These are phyloP conservation scores for Penicillium egyptiacum DNA, from an alignment of 495 filamentous ascomycete genomes.

Conservation along the genomic window DNA sequence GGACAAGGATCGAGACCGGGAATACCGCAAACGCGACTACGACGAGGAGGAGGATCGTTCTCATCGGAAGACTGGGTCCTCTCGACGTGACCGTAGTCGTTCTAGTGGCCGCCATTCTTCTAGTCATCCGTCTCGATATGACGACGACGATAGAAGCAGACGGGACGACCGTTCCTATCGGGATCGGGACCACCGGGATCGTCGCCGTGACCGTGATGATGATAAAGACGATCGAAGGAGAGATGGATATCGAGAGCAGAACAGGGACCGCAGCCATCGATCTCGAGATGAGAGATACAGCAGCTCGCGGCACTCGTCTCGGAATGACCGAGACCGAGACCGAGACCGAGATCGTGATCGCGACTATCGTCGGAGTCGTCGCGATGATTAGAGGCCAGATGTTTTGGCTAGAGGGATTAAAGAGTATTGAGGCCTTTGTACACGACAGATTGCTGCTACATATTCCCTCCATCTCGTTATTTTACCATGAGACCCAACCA, in stretches of 20 bases:
- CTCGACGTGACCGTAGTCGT: constrained; percentile 38
- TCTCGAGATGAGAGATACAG: constrained; percentile 39
- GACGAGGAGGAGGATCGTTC: constrained; percentile 33
- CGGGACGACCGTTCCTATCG: constrained; percentile 36
- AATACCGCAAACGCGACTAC: constrained; percentile 33
- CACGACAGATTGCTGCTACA: constrained; percentile 4
- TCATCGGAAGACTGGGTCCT: constrained; percentile 33
- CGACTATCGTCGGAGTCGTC: constrained; percentile 35
- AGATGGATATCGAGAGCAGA: constrained; percentile 37
- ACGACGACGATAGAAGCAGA: constrained; percentile 31
- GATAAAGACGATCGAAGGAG: constrained; percentile 33
- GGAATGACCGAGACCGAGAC: constrained; percentile 35
- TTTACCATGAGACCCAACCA: neutral
- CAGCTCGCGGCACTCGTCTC: constrained; percentile 35
- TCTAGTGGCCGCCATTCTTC: constrained; percentile 37
- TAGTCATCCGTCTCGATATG: constrained; percentile 33
- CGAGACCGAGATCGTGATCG: constrained; percentile 35
- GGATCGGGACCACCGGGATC: constrained; percentile 33
- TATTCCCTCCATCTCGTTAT: neutral
- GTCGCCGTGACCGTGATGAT: constrained; percentile 30
- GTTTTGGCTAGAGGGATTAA: neutral
- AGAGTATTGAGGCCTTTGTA: constrained; percentile 6
- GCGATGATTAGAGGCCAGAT: constrained; percentile 27
- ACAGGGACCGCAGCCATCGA: constrained; percentile 29
- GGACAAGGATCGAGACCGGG: constrained; percentile 35